Conservation (phyloP, 2,329 filamentous ascomycete genomes). For the Calonectria pauciramosa region DNA sequence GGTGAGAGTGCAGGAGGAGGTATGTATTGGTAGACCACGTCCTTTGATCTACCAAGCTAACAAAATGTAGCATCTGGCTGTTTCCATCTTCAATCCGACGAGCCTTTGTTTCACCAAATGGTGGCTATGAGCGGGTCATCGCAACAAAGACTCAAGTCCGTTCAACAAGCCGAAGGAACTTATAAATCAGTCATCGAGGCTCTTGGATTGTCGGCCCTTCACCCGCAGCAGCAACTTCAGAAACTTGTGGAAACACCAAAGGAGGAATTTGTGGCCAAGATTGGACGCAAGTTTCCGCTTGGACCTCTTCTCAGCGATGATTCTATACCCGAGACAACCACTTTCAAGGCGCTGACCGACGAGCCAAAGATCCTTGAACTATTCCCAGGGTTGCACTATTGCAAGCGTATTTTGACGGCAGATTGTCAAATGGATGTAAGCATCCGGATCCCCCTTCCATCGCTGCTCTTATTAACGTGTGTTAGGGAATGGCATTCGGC, state of each 20-base stretch:
- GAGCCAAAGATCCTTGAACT: not conserved
- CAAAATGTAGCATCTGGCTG: not conserved
- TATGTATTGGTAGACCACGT: not conserved
- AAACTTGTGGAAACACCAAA: not conserved
- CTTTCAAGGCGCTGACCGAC: not conserved
- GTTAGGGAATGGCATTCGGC: not conserved
- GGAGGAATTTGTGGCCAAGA: not conserved
- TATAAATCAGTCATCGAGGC: not conserved
- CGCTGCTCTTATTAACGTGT: not conserved
- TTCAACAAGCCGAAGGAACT: not conserved
- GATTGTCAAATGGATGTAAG: constrained; percentile 2
- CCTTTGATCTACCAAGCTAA: not conserved
- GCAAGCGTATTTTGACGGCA: not conserved
- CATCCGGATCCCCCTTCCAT: not conserved
- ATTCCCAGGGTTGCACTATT: not conserved
- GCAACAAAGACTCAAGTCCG: not conserved
- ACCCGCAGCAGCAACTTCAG: not conserved
- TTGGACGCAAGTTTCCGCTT: not conserved
- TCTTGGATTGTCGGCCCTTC: not conserved
- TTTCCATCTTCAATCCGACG: not conserved
- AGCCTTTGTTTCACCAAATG: not conserved
- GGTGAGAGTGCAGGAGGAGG: not conserved
- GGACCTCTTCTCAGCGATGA: not conserved
- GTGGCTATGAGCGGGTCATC: not conserved
- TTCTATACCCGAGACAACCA: not conserved